Percentiles rank a stretch among this genome's conserved stretches.
Evolutionary conservation across 208 protist genomes (phyloP).

Genomic region (Leishmania turanica): DNA sequence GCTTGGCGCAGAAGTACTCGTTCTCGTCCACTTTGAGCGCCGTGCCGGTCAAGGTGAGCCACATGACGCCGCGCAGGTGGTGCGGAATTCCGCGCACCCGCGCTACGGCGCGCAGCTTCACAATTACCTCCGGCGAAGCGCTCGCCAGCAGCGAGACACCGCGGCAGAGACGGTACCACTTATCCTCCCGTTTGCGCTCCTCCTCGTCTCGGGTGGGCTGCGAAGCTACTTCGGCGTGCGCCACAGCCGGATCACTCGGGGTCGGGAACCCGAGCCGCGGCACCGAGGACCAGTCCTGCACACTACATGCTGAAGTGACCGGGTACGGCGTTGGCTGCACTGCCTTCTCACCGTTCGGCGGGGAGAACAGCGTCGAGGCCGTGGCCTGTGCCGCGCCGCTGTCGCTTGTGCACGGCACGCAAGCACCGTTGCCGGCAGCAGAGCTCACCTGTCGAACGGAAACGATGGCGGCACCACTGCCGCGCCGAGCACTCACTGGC

Average conservation of each 20-base stretch:
- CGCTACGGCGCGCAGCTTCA: conserved; percentile 41
- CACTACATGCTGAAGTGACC: conserved; percentile 43
- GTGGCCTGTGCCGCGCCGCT: not conserved
- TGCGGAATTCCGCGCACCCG: conserved; percentile 45
- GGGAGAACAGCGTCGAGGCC: not conserved
- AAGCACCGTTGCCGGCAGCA: not conserved
- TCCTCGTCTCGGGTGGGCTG: conserved; percentile 20
- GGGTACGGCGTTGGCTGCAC: conserved; percentile 37
- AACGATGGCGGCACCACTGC: not conserved
- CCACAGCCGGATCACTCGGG: conserved; percentile 18
- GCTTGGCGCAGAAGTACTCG: conserved; percentile 61
- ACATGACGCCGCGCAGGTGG: conserved; percentile 61
- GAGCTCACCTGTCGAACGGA: not conserved
- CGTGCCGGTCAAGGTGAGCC: conserved; percentile 70
- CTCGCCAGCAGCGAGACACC: conserved; percentile 59
- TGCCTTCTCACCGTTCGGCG: not conserved
- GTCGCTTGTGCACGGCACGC: not conserved
- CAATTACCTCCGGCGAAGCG: conserved; percentile 30
- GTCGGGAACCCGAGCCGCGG: conserved; percentile 56
- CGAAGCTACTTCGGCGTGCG: conserved; percentile 27
- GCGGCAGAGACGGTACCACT: conserved; percentile 47
- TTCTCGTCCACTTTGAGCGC: conserved; percentile 77
- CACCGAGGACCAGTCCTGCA: conserved; percentile 50
- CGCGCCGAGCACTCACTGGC: not conserved
- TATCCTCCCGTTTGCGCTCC: conserved; percentile 49